A percentile compares a stretch with the other conserved stretches of the same genome.
Evolutionary conservation across 495 filamentous ascomycete genomes (phyloP).

Genomic region (Sordaria brevicollis): DNA sequence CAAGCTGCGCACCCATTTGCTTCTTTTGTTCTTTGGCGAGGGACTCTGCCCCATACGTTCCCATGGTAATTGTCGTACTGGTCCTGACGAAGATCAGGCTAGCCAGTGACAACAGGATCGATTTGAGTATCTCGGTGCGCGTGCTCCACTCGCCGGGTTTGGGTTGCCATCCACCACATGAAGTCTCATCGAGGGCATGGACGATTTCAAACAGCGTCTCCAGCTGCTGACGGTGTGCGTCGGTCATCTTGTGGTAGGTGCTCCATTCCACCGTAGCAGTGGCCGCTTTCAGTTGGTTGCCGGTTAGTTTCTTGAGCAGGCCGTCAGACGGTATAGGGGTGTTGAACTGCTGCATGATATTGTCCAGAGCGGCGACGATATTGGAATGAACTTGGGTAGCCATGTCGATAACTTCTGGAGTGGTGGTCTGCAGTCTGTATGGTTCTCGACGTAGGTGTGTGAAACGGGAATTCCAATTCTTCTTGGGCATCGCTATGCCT

Average conservation of each 20-base stretch:
- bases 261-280: background rate
- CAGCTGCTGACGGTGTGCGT: background rate
- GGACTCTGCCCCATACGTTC: background rate
- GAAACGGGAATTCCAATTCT: too few species aligned
- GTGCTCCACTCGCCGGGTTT: too few species aligned
- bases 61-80: background rate
- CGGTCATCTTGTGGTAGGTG: background rate
- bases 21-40: background rate
- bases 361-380: background rate
- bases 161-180: background rate
- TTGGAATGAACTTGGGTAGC: rapidly evolving
- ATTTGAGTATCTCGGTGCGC: background rate
- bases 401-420: too few species aligned
- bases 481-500: too few species aligned
- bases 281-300: rapidly evolving
- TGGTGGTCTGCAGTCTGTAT: too few species aligned
- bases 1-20: background rate
- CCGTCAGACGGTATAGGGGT: background rate
- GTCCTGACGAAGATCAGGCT: background rate
- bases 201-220: background rate
- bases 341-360: background rate
- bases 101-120: background rate
- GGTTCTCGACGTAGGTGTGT: too few species aligned
- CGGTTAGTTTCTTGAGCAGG: background rate
- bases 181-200: background rate